A percentile compares a stretch with the other conserved stretches of the same genome.
These are phyloP conservation scores for Fusarium verrucosum DNA, from an alignment of 2,329 filamentous ascomycete genomes.

Conservation along the genomic window DNA sequence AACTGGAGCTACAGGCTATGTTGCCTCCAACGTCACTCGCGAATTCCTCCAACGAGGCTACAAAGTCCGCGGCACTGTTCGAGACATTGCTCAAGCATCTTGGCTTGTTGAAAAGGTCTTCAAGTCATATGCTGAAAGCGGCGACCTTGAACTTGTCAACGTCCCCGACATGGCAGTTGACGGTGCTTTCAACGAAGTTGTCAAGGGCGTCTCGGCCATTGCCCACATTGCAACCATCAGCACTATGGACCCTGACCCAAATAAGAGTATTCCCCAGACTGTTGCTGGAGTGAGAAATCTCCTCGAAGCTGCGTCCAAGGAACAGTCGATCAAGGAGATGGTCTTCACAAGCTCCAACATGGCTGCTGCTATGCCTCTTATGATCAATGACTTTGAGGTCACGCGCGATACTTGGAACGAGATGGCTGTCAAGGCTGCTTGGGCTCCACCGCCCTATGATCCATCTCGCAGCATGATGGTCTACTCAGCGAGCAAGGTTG, in stretches of 20 bases:
- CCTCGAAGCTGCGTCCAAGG: constrained; percentile 53
- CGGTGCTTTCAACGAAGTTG: constrained; percentile 49
- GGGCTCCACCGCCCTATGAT: constrained; percentile 43
- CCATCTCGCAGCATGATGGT: constrained; percentile 16
- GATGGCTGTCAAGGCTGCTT: constrained; percentile 43
- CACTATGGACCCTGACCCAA: constrained; percentile 51
- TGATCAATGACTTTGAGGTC: constrained; percentile 13
- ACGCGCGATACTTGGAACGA: constrained; percentile 47
- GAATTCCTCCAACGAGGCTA: constrained; percentile 54
- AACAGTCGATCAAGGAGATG: constrained; percentile 51
- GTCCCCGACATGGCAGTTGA: constrained; percentile 51
- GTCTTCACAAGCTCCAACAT: constrained; percentile 44
- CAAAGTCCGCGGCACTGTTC: constrained; percentile 57
- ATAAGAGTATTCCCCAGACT: constrained; percentile 54
- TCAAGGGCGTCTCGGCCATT: constrained; percentile 52
- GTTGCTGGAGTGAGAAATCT: constrained; percentile 50
- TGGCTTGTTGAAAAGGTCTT: constrained; percentile 51
- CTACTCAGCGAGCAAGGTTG: constrained; percentile 48
- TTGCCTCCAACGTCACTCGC: constrained; percentile 55
- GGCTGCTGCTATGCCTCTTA: constrained; percentile 6
- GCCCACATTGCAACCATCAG: constrained; percentile 57
- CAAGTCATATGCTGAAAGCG: constrained; percentile 40
- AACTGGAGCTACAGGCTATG: constrained; percentile 57
- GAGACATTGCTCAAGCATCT: constrained; percentile 45
- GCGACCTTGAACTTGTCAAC: constrained; percentile 50